Evolutionary conservation across 176 grass and related monocot genomes (phyloP).

Genomic region (Pharus latifolius): DNA sequence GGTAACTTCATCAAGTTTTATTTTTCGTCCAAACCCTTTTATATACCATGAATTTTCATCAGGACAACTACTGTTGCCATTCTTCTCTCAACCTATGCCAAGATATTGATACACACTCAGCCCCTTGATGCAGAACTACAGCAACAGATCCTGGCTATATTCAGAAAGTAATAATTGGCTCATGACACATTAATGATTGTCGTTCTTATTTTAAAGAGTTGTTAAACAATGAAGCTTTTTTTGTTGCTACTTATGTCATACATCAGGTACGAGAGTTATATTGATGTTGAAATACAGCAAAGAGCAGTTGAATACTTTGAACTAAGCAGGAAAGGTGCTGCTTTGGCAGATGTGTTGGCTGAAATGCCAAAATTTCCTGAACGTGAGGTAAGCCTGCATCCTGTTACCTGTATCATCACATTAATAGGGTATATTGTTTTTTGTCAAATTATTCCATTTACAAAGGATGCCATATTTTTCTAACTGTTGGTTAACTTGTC

Average conservation of each 20-base stretch:
- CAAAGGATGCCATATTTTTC: background rate
- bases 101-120: slow-evolving; percentile 93
- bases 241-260: background rate
- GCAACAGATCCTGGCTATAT: slow-evolving; percentile 80
- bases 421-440: background rate
- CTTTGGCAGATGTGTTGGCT: slow-evolving; percentile 84
- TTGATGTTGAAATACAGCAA: slow-evolving; percentile 97
- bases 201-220: slow-evolving; percentile 10
- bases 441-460: slow-evolving; percentile 3
- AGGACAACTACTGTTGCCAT: slow-evolving; percentile 91
- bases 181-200: slow-evolving; percentile 1
- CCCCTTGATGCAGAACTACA: slow-evolving; percentile 82
- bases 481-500: slow-evolving; percentile 34
- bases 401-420: background rate
- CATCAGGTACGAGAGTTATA: slow-evolving; percentile 92
- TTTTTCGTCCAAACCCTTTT: background rate
- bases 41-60: slow-evolving; percentile 20
- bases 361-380: slow-evolving; percentile 99
- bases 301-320: slow-evolving; percentile 97
- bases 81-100: slow-evolving; percentile 91
- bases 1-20: background rate
- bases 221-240: slow-evolving; percentile 1
- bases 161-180: slow-evolving; percentile 64
- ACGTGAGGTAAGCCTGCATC: slow-evolving; percentile 51
- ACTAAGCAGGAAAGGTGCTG: slow-evolving; percentile 76